Base-by-base conservation (phyloP, 2,329 filamentous ascomycete species). In the Calonectria multiphialidica region DNA sequence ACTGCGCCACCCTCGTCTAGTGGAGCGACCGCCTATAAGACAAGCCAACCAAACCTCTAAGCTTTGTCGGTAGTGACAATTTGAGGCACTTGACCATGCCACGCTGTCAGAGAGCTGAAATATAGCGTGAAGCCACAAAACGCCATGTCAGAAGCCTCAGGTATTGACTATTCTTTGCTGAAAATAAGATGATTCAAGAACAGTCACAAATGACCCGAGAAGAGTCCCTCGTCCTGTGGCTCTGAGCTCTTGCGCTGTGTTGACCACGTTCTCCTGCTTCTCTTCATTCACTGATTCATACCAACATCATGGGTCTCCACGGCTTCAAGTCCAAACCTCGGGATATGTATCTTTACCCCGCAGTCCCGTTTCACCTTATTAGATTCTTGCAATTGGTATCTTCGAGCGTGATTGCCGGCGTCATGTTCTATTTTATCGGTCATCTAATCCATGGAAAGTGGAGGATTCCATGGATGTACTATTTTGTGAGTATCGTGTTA, bases 361-460 rank as follows among this genome's bases (percentile, higher is more conserved):
- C 35, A 40, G 1, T 61, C 10, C 35, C 35, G 16, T 61, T 61
- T 30, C 55, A 61, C 21, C n/a, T 61, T 5, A 15, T 61, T 12
- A 40, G 55, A n/a, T 18, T 40, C 35, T 4, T 61, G 28, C 55
- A 61, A 18, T 28, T 61, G 10, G 13, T 44, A 8, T 40, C 12
- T 40, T 42, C 55, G 3, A 28, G 35, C 21, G n/a, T 61, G 16
- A 61, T 61, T 61, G 35, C 55, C 1, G 55, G 55, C 2, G 28
- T 61, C 37, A 61, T 61, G 55, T 61, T 61, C 42, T 61, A 61
- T n/a, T 61, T 61, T 33, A 61, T 61, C 23, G 33, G 33, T 21
- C 55, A 61, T 21, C 23, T 61, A 1, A 25, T 61, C 7, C 55
- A 61, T 10, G 33, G 33, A 21, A 61, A 33, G 10, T 61, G 55